A percentile compares a stretch with the other conserved stretches of the same genome.
Evolutionary conservation across 1,284 basidiomycete genomes (phyloP).

Genomic region (Cryptococcus wingfieldii): DNA sequence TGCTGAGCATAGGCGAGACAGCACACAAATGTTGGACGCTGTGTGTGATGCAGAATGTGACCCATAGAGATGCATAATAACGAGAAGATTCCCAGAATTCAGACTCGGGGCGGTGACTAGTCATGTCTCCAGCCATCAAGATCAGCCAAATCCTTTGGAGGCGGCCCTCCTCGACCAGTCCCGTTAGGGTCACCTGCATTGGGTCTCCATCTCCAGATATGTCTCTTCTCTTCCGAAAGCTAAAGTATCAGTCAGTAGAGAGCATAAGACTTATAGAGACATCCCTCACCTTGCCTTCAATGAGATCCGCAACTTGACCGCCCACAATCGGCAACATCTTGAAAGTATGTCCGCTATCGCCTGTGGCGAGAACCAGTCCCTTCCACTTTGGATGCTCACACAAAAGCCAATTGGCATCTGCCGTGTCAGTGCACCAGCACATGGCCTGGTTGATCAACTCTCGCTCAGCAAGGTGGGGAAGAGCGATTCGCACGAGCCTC

Average conservation of each 20-base stretch:
- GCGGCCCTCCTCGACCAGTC: slow-evolving; percentile 12
- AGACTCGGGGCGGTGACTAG: background rate
- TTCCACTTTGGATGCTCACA: slow-evolving; percentile 36
- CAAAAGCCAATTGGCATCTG: slow-evolving; percentile 34
- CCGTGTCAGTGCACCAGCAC: slow-evolving; percentile 47
- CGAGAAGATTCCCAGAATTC: background rate
- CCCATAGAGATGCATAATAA: too few relatives aligned
- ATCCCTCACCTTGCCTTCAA: slow-evolving; percentile 32
- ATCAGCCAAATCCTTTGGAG: slow-evolving; percentile 31
- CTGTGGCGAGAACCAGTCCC: slow-evolving; percentile 34
- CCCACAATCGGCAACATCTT: slow-evolving; percentile 50
- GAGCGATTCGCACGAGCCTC: slow-evolving; percentile 25
- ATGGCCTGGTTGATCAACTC: slow-evolving; percentile 34
- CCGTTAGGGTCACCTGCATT: slow-evolving; percentile 25
- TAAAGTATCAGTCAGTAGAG: background rate
- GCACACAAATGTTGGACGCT: too few relatives aligned
- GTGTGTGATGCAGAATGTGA: too few relatives aligned
- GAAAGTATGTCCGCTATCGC: slow-evolving; percentile 39
- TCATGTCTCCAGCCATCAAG: slow-evolving; percentile 36
- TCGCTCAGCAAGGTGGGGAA: slow-evolving; percentile 32
- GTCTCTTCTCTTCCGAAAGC: slow-evolving; percentile 25
- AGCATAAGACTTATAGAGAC: background rate
- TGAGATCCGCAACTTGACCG: slow-evolving; percentile 38
- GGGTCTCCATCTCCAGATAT: slow-evolving; percentile 40
- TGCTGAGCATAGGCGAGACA: too few relatives aligned